Base-by-base conservation (phyloP, 2,329 filamentous ascomycete species). In the Ascochyta viciae-villosae region DNA sequence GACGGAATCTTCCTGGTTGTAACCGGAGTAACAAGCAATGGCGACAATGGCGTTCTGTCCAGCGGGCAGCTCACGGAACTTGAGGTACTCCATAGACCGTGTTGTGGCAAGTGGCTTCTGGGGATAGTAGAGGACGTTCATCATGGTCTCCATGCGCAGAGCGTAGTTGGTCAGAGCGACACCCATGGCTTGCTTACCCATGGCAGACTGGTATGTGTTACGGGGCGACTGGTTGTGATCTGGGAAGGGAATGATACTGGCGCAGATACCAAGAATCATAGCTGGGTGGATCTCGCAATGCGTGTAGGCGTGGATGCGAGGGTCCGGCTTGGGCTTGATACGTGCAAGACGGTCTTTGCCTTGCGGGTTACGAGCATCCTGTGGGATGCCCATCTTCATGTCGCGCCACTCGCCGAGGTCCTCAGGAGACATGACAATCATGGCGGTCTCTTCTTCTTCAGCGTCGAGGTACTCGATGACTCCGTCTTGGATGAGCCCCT, bases 161-260 rank as follows among this genome's bases (percentile, higher is more conserved):
- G 91, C 89, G 77, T 96, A 99, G 75, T 99, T 99, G 12, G 96
- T 99, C 53, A 99, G 83, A 81, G 96, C 97, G 68, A 98, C 93
- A 73, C 96, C 95, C 96, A 99, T 99, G 60, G 95, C 95, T 85
- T 99, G 95, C 80, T 99, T 99, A 82, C 96, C 95, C 95, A 99
- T 99, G 74, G 95, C 95, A 70, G 94, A 97, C 80, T 98, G 94
- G 77, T 97, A 99, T 4, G 94, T 98, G 75, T 99, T 99, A 89
- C 95, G 90, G 64, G 95, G 95, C 61, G 94, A 98, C 85, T 96
- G 91, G 76, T 99, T 99, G 81, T 99, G 95, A 80, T 99, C 95
- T 1, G 96, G 95, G 87, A 99, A 99, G 0, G 95, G 95, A 82
- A 99, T 99, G 77, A 99, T 99, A 80, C 93, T 97, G 69, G 95